Conservation (phyloP, 2,329 filamentous ascomycete genomes). For the Fusarium praegraminearum region DNA sequence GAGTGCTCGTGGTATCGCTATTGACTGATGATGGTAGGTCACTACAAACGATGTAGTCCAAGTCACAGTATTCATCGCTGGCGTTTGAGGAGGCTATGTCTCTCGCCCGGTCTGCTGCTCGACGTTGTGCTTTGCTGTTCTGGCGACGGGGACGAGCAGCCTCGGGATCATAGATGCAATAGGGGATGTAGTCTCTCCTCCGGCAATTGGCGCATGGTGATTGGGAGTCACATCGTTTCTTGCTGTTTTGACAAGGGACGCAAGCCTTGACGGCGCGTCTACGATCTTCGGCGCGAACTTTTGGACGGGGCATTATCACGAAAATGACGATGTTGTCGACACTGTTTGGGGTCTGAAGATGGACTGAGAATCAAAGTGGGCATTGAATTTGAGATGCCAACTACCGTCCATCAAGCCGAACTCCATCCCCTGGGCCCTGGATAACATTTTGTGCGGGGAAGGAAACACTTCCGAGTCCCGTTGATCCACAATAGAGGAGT, state of each 20-base stretch:
- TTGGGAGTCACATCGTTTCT: not conserved
- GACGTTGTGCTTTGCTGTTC: not conserved
- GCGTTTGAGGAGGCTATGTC: not conserved
- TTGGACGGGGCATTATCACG: not conserved
- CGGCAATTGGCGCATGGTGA: not conserved
- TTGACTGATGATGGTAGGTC: not conserved
- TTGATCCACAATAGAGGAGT: not conserved
- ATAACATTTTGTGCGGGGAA: not conserved
- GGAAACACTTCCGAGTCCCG: not conserved
- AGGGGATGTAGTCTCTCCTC: not conserved
- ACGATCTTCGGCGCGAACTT: not conserved
- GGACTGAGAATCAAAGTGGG: not conserved
- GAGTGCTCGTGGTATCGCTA: not conserved
- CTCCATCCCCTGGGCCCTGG: too few relatives aligned
- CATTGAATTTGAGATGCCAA: not conserved
- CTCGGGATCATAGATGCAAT: not conserved
- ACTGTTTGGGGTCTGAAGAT: not conserved
- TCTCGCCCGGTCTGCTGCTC: not conserved
- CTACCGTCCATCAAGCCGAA: not conserved
- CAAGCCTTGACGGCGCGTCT: not conserved
- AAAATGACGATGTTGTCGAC: rapidly evolving
- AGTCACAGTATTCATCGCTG: not conserved
- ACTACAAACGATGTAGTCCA: rapidly evolving
- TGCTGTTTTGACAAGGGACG: not conserved
- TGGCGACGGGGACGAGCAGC: not conserved